phyloP scores from a whole-genome alignment of 768 basidiomycete genomes.

The Gloeopeniophorella convolvens region DNA sequence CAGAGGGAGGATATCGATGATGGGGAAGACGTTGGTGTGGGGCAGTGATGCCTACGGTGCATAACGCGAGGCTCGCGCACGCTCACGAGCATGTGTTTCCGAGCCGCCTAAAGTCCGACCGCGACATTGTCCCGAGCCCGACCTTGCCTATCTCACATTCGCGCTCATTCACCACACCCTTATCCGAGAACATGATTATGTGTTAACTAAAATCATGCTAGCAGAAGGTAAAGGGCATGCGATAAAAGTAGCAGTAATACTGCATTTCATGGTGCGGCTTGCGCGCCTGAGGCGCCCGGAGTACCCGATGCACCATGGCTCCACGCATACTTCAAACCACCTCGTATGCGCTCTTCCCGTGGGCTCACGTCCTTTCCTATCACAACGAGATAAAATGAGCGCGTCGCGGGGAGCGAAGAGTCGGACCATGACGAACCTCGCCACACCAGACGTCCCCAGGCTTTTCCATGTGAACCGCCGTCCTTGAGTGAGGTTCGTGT shows the following conservation, averaged over 20 bases:
- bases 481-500: slow-evolving; percentile 66
- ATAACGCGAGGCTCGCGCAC: too few relatives aligned
- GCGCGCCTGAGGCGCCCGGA: neutral
- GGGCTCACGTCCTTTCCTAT: slow-evolving; percentile 56
- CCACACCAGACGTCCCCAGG: slow-evolving; percentile 78
- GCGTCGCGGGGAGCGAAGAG: neutral
- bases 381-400: neutral
- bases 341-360: slow-evolving; percentile 57
- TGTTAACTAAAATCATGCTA: too few relatives aligned
- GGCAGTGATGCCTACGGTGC: too few relatives aligned
- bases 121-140: too few relatives aligned
- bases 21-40: neutral
- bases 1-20: neutral
- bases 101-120: neutral
- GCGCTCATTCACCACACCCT: too few relatives aligned
- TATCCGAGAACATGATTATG: slow-evolving; percentile 1
- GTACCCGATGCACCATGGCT: slow-evolving; percentile 44
- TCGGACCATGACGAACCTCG: slow-evolving; percentile 45
- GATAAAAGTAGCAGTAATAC: neutral
- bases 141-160: too few relatives aligned
- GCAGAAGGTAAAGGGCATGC: too few relatives aligned
- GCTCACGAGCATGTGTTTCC: slow-evolving; percentile 9
- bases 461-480: slow-evolving; percentile 72
- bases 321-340: slow-evolving; percentile 74
- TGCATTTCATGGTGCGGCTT: neutral